phyloP scores from a whole-genome alignment of 768 basidiomycete species.

The Lentinula guzmanii region DNA sequence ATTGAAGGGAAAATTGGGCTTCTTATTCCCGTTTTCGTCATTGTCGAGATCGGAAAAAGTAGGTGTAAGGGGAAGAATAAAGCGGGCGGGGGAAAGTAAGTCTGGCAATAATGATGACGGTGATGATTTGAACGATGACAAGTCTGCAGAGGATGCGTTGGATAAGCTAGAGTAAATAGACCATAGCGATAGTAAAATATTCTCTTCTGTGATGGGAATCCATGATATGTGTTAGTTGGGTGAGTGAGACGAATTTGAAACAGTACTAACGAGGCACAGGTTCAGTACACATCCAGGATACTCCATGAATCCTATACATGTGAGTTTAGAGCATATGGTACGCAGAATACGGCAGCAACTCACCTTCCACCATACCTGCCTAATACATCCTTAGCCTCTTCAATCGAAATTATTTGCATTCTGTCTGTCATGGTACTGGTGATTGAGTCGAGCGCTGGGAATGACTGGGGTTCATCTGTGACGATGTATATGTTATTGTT shows the following conservation, averaged over 20 bases:
- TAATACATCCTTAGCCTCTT: slow-evolving; percentile 40
- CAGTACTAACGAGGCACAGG: slow-evolving; percentile 38
- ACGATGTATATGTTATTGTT: slow-evolving; percentile 73
- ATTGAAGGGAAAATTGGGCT: slow-evolving; percentile 3
- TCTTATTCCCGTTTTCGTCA: slow-evolving; percentile 15
- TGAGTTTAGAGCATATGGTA: neutral
- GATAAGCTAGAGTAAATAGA: slow-evolving; percentile 67
- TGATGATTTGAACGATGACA: slow-evolving; percentile 19
- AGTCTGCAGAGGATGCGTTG: slow-evolving; percentile 27
- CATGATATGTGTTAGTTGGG: neutral
- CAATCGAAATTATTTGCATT: slow-evolving; percentile 54
- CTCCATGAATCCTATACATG: slow-evolving; percentile 51
- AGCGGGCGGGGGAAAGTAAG: slow-evolving; percentile 49
- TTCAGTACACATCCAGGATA: slow-evolving; percentile 63
- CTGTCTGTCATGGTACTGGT: slow-evolving; percentile 40
- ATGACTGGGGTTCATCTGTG: slow-evolving; percentile 52
- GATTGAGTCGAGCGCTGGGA: slow-evolving; percentile 50
- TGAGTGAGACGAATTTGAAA: neutral
- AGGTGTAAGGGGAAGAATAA: slow-evolving; percentile 67
- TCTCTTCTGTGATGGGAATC: slow-evolving; percentile 41
- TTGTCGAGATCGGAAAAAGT: slow-evolving; percentile 48
- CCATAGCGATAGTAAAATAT: slow-evolving; percentile 74
- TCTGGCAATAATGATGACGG: slow-evolving; percentile 37
- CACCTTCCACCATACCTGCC: slow-evolving; percentile 53
- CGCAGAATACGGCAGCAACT: slow-evolving; percentile 8